Evolutionary conservation across 176 grass and related monocot species (phyloP).

Genomic region (Hyparrhenia diplandra): DNA sequence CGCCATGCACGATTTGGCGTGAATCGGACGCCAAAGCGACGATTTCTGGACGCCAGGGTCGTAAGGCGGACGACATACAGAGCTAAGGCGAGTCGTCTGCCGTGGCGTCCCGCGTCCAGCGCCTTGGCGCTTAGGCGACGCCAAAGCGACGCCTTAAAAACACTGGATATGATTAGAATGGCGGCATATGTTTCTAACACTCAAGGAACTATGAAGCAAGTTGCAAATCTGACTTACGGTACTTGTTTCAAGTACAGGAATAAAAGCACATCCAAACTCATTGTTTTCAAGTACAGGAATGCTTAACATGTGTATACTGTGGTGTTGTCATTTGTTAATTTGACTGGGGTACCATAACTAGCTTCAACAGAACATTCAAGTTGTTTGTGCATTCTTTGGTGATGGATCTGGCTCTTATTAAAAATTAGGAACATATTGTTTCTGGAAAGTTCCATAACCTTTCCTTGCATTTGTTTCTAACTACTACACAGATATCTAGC

Average conservation of each 20-base stretch:
- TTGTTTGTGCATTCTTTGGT: not conserved
- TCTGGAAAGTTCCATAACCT: not conserved
- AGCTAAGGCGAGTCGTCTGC: too few relatives aligned
- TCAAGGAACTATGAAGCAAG: not conserved
- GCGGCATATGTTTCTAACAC: not conserved
- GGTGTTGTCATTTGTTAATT: not conserved
- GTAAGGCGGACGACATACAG: too few relatives aligned
- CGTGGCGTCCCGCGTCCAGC: too few relatives aligned
- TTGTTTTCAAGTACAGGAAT: constrained; percentile 13
- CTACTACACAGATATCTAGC: not conserved
- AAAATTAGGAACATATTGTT: not conserved
- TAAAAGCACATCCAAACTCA: not conserved
- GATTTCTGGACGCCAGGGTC: too few relatives aligned
- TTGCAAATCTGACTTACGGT: not conserved
- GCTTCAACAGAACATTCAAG: constrained; percentile 13
- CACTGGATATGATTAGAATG: constrained; percentile 3
- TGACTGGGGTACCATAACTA: not conserved
- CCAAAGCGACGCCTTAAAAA: too few relatives aligned
- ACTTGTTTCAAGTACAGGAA: not conserved
- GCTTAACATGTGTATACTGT: not conserved
- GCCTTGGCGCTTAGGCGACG: too few relatives aligned
- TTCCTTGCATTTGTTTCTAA: not conserved
- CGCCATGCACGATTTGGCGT: too few relatives aligned
- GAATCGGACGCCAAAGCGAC: too few relatives aligned
- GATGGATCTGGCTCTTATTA: not conserved